Evolutionary conservation across 2,329 filamentous ascomycete species (phyloP).

Genomic region (Colletotrichum chrysophilum): DNA sequence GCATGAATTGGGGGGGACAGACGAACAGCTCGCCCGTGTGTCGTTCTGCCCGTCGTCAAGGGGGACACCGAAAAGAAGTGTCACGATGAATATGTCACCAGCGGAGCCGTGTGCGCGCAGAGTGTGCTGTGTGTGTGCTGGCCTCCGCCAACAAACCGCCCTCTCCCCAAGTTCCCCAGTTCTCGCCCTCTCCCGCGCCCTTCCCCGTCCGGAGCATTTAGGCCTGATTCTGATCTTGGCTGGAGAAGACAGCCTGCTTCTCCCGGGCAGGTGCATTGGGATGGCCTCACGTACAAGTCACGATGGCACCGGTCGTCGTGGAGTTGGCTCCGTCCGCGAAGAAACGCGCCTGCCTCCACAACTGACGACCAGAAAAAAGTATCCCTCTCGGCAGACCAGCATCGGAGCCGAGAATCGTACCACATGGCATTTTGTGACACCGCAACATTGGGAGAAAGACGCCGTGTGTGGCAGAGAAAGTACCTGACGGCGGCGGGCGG

Average conservation of each 20-base stretch:
- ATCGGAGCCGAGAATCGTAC: neutral
- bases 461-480: neutral
- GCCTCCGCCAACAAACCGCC: neutral
- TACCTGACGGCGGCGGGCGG: neutral
- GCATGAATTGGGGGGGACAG: neutral
- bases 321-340: neutral
- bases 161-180: neutral
- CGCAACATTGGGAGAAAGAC: neutral
- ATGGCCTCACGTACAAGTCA: neutral
- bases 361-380: neutral
- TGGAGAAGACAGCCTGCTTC: neutral
- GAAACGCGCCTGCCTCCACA: neutral
- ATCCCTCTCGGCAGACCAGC: neutral
- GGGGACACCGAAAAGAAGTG: neutral
- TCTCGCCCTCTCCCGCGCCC: neutral
- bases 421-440: constrained; percentile 6
- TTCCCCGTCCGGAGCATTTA: neutral
- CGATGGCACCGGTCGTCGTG: neutral
- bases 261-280: neutral
- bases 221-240: neutral
- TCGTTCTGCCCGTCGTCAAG: neutral
- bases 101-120: neutral
- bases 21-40: neutral
- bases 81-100: constrained; percentile 7
- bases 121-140: neutral